Conservation (phyloP, 352 stramenopile species). For the Peronosclerospora sorghi region DNA sequence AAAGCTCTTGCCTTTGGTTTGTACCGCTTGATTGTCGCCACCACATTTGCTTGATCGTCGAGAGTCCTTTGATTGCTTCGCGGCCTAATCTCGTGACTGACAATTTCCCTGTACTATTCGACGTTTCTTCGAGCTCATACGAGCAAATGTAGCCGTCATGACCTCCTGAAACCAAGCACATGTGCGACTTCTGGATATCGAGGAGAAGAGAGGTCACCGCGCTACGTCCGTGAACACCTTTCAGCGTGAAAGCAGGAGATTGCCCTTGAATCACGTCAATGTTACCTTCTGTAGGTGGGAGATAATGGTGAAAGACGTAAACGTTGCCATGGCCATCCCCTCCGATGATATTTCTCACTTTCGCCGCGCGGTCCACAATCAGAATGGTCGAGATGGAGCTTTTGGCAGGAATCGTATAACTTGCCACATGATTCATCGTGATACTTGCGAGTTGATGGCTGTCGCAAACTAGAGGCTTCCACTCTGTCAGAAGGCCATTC, state of each 20-base stretch:
- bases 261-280: background rate
- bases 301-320: conserved; percentile 40
- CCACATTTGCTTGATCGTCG: conserved; percentile 63
- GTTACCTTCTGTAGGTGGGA: conserved; percentile 2
- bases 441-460: too few species aligned
- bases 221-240: conserved; percentile 50
- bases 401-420: conserved; percentile 48
- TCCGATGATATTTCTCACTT: conserved; percentile 45
- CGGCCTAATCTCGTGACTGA: conserved; percentile 30
- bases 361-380: conserved; percentile 24
- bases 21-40: conserved; percentile 10
- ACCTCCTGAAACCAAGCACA: conserved; percentile 47
- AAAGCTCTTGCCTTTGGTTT: conserved; percentile 27
- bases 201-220: conserved; percentile 53
- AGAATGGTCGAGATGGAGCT: conserved; percentile 40
- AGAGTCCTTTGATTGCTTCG: conserved; percentile 67
- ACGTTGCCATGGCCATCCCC: conserved; percentile 67
- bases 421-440: conserved; percentile 26
- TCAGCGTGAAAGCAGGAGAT: conserved; percentile 26
- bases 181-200: background rate
- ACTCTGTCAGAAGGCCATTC: too few species aligned
- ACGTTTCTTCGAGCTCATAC: conserved; percentile 25
- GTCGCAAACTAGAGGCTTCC: too few species aligned
- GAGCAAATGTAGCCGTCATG: conserved; percentile 79
- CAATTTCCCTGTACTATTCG: conserved; percentile 11